Evolutionary conservation across 805 yeast species (phyloP).

Genomic region (Saturnispora dispora): DNA sequence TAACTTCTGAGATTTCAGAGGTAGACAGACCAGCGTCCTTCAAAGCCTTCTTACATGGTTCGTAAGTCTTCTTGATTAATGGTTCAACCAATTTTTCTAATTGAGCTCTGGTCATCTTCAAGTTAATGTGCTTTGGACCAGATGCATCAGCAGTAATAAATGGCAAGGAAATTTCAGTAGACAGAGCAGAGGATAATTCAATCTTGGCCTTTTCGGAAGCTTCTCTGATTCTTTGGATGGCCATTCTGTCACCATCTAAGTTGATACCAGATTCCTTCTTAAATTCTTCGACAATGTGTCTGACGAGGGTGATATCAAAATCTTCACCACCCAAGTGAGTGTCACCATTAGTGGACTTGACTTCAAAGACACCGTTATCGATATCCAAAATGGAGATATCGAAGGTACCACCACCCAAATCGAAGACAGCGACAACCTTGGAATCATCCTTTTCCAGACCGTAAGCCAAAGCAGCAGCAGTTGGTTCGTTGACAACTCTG

Average conservation of each 20-base stretch:
- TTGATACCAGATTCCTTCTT: conserved; percentile 47
- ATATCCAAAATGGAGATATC: conserved; percentile 95
- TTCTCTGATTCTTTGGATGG: conserved; percentile 69
- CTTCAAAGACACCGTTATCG: conserved; percentile 96
- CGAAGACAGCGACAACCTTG: conserved; percentile 79
- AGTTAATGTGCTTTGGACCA: conserved; percentile 31
- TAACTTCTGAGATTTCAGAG: conserved; percentile 62
- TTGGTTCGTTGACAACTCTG: conserved; percentile 86
- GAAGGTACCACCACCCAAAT: conserved; percentile 98
- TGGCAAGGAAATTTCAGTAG: conserved; percentile 59
- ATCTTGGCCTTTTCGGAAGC: conserved; percentile 74
- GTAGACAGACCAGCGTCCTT: conserved; percentile 63
- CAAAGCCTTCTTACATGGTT: conserved; percentile 65
- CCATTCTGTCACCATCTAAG: conserved; percentile 40
- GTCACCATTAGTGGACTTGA: conserved; percentile 95
- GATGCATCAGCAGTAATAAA: conserved; percentile 46
- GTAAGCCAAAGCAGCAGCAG: conserved; percentile 91
- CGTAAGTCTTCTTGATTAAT: conserved; percentile 57
- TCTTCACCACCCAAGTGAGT: conserved; percentile 92
- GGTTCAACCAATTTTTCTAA: conserved; percentile 59
- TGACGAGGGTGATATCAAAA: conserved; percentile 78
- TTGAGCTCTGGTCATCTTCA: conserved; percentile 54
- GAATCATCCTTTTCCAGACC: conserved; percentile 71
- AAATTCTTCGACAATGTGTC: conserved; percentile 56
- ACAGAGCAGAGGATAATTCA: conserved; percentile 56